Percentiles rank a stretch among this genome's conserved stretches.
These are phyloP conservation scores for Pulveroboletus sp. DNA, from an alignment of 768 basidiomycete species.

Conservation along the genomic window DNA sequence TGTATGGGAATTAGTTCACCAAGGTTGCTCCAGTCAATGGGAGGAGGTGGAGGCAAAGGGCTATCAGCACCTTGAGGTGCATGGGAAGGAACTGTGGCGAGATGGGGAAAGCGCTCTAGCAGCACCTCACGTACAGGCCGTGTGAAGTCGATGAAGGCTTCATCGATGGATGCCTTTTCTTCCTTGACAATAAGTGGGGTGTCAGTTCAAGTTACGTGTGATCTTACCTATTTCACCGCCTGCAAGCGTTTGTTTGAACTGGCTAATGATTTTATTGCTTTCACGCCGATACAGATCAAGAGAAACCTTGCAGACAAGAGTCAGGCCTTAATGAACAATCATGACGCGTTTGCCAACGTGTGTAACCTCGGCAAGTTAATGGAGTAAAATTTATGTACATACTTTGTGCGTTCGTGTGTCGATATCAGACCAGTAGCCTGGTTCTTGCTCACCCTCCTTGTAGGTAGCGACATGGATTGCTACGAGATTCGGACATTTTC, in stretches of 20 bases:
- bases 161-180: conserved; percentile 99
- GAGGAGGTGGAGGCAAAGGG: conserved; percentile 71
- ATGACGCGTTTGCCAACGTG: background rate
- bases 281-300: conserved; percentile 92
- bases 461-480: conserved; percentile 96
- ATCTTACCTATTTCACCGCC: conserved; percentile 76
- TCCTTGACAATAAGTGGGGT: conserved; percentile 3
- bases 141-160: conserved; percentile 93
- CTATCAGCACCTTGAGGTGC: conserved; percentile 73
- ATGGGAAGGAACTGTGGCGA: conserved; percentile 65
- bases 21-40: conserved; percentile 55
- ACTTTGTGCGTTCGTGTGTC: conserved; percentile 93
- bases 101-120: conserved; percentile 72
- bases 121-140: conserved; percentile 73
- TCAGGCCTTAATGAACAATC: background rate
- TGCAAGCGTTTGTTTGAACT: conserved; percentile 80
- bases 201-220: background rate
- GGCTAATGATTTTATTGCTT: conserved; percentile 77
- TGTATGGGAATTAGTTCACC: conserved; percentile 64
- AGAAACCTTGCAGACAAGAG: conserved; percentile 59
- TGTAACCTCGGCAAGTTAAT: background rate
- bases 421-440: conserved; percentile 89
- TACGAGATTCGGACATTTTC: conserved; percentile 79
- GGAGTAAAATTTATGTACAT: conserved; percentile 4
- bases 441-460: conserved; percentile 80